These are phyloP conservation scores for Ettlia oleoabundans DNA, from an alignment of 139 green algal genomes.

Conservation along the genomic window DNA sequence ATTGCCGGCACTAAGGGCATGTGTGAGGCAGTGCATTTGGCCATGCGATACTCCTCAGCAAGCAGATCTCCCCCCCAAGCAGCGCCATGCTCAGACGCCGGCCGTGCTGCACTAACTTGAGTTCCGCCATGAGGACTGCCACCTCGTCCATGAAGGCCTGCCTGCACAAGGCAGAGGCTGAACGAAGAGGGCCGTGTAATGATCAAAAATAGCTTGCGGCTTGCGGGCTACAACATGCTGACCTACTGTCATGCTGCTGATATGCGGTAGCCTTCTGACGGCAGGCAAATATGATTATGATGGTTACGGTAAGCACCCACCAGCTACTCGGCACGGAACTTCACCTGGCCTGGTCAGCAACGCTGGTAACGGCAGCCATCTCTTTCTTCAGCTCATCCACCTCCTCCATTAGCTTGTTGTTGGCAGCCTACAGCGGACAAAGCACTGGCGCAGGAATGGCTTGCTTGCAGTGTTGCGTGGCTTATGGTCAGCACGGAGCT, in stretches of 20 bases:
- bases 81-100: no score
- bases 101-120: conserved; percentile 17
- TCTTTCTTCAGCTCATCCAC: conserved; percentile 9
- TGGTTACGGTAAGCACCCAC: not conserved
- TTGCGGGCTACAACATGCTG: no score
- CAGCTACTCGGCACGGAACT: not conserved
- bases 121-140: conserved; percentile 1
- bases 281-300: not conserved
- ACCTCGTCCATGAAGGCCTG: conserved; percentile 8
- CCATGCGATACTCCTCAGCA: no score
- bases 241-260: no score
- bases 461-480: no score
- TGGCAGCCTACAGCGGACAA: not conserved
- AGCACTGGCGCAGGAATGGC: no score
- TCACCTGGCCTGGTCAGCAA: conserved; percentile 15
- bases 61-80: no score
- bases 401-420: conserved; percentile 2
- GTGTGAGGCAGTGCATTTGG: not conserved
- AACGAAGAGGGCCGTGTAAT: not conserved
- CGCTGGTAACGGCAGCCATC: not conserved
- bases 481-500: no score
- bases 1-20: not conserved
- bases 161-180: not conserved
- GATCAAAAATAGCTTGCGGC: not conserved
- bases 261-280: no score